These are phyloP conservation scores for Mesotaenium endlicherianum DNA, from an alignment of 139 green algal genomes.

Conservation along the genomic window DNA sequence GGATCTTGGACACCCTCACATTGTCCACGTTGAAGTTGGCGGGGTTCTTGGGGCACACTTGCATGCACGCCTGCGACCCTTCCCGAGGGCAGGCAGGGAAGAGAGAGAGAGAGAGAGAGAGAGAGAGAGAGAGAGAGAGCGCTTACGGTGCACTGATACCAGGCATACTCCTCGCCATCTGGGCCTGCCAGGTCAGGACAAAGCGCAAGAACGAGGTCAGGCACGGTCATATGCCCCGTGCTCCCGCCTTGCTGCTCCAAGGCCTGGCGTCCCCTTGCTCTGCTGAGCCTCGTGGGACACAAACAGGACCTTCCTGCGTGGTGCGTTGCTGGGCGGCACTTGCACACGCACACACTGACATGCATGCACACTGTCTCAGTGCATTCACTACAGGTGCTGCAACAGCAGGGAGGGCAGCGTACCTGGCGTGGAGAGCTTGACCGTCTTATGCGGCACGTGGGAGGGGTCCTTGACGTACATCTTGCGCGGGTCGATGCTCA, in stretches of 20 bases:
- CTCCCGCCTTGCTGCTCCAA: no score
- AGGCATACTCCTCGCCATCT: conserved; percentile 92
- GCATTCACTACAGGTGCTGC: no score
- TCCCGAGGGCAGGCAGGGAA: neutral
- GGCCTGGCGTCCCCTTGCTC: no score
- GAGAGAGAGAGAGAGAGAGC: neutral
- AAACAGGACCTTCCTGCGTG: no score
- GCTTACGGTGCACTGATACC: conserved; percentile 92
- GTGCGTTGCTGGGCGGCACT: no score
- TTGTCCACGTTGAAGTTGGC: conserved; percentile 99
- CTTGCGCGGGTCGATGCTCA: conserved; percentile 88
- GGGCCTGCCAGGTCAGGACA: conserved; percentile 62
- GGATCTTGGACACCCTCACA: conserved; percentile 92
- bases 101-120: neutral
- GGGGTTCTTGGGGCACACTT: conserved; percentile 89
- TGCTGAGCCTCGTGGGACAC: no score
- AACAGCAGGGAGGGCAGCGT: no score
- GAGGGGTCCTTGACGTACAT: conserved; percentile 79
- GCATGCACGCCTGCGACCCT: conserved; percentile 82
- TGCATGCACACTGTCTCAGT: neutral
- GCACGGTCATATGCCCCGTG: no score
- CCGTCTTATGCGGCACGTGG: conserved; percentile 62
- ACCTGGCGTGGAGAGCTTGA: conserved; percentile 56
- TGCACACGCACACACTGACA: conserved; percentile 7
- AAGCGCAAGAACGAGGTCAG: no score